Evolutionary conservation across 2,329 filamentous ascomycete species (phyloP), one percentile per base, ranked within the genome.

Genomic region (Bipolaris cookei): DNA sequence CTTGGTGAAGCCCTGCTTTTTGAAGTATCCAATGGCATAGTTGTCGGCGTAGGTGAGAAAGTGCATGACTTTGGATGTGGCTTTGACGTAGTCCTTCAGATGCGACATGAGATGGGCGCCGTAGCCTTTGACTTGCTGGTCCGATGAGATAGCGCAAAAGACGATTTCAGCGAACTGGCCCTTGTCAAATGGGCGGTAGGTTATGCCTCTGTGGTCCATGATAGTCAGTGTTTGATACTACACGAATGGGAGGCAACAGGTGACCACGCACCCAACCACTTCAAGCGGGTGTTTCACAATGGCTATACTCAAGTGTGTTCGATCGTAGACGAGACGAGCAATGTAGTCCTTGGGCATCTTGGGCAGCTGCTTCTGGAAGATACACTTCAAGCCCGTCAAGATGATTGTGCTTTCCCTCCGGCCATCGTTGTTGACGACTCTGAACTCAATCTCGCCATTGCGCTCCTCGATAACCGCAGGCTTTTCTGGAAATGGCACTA

Each of bases 281-380:
- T 97, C 92, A 47, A 97, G 82, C 0, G 95, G 94, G 69, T 96
- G 93, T 81, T 98, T 98, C 68, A 98, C 91, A 71, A 99, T 98
- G 20, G 95, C 95, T 68, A 99, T 97, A 37, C 92, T 97, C 59
- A 98, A 77, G 80, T 99, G 95, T 5, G 94, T 97, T 50, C 95
- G 89, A 77, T 99, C 95, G 79, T 99, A 99, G 56, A 99, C 95
- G 6, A 99, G 86, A 37, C 95, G 90, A 3, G 95, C 95, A 68
- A 99, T 98, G 76, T 99, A 99, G 73, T 98, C 95, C 77, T 98
- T 97, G 13, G 95, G 95, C 95, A 99, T 99, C 78, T 98, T 98
- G 0, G 95, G 95, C 5, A 99, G 83, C 74, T 99, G 95, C 69
- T 98, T 98, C 76, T 99, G 95, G 71, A 99, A 98, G 64, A 99